Evolutionary conservation across 2,329 filamentous ascomycete genomes (phyloP).

Genomic region (Huntiella abstrusa): DNA sequence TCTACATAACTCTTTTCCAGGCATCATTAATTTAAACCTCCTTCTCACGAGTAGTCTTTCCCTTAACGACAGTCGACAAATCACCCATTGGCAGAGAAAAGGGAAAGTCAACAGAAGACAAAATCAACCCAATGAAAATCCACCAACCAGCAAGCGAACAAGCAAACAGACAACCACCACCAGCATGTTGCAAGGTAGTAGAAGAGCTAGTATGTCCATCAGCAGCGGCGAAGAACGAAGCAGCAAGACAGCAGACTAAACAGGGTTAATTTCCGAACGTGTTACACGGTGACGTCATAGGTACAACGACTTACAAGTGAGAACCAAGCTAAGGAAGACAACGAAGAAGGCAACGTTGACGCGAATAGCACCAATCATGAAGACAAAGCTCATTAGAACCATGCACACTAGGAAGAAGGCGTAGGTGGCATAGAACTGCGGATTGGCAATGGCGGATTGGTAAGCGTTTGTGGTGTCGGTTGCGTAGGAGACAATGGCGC

Average conservation of each 20-base stretch:
- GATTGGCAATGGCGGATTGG: constrained; percentile 21
- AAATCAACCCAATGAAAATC: constrained; percentile 28
- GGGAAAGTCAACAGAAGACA: constrained; percentile 32
- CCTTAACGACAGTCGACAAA: constrained; percentile 23
- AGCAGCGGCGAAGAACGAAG: constrained; percentile 17
- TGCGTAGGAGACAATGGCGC: constrained; percentile 23
- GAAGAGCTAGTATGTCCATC: constrained; percentile 12
- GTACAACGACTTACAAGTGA: constrained; percentile 15
- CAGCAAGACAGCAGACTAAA: constrained; percentile 16
- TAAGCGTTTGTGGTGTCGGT: constrained; percentile 14
- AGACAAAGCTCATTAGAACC: constrained; percentile 40
- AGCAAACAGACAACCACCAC: constrained; percentile 15
- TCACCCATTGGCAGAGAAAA: constrained; percentile 30
- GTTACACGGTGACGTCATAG: neutral
- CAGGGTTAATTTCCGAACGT: neutral
- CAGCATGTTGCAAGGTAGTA: constrained; percentile 15
- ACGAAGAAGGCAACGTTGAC: constrained; percentile 45
- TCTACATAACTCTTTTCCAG: too few species aligned
- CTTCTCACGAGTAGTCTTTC: constrained; percentile 13
- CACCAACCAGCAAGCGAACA: constrained; percentile 26
- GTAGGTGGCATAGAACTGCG: constrained; percentile 29
- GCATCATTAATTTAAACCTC: neutral
- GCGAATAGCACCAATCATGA: constrained; percentile 42
- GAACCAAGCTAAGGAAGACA: constrained; percentile 38
- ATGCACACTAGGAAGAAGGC: constrained; percentile 43